phyloP scores from a whole-genome alignment of 2,329 filamentous ascomycete genomes.

The Aureobasidium zeae region DNA sequence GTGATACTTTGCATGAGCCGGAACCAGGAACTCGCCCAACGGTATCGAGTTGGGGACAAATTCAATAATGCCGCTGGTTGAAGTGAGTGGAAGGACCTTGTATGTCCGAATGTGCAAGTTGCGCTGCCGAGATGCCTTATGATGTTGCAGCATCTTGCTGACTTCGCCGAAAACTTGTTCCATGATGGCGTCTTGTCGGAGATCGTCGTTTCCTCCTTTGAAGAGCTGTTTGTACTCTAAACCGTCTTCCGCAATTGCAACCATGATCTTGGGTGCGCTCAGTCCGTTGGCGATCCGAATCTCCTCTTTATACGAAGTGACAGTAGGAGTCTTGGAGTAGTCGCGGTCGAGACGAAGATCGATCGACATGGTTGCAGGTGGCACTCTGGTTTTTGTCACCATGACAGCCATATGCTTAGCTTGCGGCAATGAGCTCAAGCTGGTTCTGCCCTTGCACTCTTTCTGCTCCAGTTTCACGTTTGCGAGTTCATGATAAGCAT shows the following conservation, averaged over 20 bases:
- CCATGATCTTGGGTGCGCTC: conserved; percentile 89
- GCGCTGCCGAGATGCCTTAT: conserved; percentile 77
- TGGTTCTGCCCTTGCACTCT: conserved; percentile 34
- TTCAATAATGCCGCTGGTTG: conserved; percentile 83
- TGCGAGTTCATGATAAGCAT: conserved; percentile 55
- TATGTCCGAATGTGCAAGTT: conserved; percentile 90
- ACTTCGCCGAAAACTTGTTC: conserved; percentile 98
- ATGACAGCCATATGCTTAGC: conserved; percentile 1
- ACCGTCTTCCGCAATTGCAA: conserved; percentile 69
- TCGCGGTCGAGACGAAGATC: conserved; percentile 62
- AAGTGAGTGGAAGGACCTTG: conserved; percentile 85
- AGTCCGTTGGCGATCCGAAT: conserved; percentile 85
- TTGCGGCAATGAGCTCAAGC: conserved; percentile 50
- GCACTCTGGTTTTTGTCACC: conserved; percentile 42
- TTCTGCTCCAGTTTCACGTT: conserved; percentile 41
- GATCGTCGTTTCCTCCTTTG: conserved; percentile 91
- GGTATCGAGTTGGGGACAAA: conserved; percentile 93
- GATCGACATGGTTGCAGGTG: conserved; percentile 83
- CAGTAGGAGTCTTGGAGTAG: conserved; percentile 68
- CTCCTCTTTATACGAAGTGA: conserved; percentile 59
- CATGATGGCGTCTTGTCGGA: conserved; percentile 97
- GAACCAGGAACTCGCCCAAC: conserved; percentile 83
- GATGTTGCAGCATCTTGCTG: conserved; percentile 76
- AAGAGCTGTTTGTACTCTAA: conserved; percentile 77
- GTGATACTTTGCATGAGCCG: conserved; percentile 78